Base-by-base conservation (phyloP, 306 rosid genomes). In the Dryas alaskensis region DNA sequence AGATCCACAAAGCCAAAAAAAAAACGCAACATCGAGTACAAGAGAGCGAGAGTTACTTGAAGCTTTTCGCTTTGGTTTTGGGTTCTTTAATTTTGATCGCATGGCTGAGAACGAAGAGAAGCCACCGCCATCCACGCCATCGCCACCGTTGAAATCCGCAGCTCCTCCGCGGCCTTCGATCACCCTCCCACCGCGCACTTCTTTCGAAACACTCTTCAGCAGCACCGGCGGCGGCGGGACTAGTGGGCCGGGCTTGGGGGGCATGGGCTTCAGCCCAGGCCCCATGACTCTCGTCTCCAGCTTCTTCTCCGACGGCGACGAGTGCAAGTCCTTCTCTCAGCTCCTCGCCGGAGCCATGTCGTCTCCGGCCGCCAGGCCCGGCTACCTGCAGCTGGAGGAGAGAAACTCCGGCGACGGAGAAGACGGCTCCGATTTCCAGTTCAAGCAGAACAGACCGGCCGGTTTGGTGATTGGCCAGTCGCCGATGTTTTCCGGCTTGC, bases 271-370 rank as follows among this genome's bases (percentile, higher is more conserved):
- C 67, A 92, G 96, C 75, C 97, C 96, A 0, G 97, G 97, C 11
- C 97, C 96, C 52, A 89, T 89, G 97, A 89, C 96, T 48, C 77
- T 89, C 8, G 86, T 88, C 70, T 86, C 96, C 5, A 86, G 70
- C 81, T 81, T 92, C 59, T 81, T 92, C 57, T 39, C 83, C 9
- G 96, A 88, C 4, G 81, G 78, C 52, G 96, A 89, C 2, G 87
- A 86, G 44, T 76, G 70, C 73, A 92, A 85, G 82, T 89, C 96
- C 5, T 92, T 89, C 80, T 89, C 96, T 11, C 97, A 89, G 90
- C 92, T 92, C 0, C 89, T 92, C 50, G 88, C 93, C 17, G 96
- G 97, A 6, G 89, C 97, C 19, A 83, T 89, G 92, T 17, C 72
- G 25, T 84, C 97, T 31, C 92, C 96, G 73, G 87, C 19, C 25